Evolutionary conservation across 2,329 filamentous ascomycete genomes (phyloP).

Genomic region (Hypoxylon sp.): DNA sequence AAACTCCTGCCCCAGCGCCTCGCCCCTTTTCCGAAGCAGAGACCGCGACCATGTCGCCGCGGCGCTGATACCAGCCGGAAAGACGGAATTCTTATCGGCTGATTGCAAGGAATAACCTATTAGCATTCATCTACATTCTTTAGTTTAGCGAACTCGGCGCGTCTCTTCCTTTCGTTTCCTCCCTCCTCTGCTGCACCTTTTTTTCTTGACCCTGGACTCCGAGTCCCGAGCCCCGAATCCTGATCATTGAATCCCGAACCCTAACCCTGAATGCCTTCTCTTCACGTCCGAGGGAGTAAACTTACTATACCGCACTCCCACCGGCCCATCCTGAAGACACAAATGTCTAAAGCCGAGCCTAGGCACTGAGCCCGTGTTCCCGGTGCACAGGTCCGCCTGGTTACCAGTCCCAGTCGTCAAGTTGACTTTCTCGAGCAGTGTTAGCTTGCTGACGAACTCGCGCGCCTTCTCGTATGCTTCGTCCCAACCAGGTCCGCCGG

Average conservation of each 20-base stretch:
- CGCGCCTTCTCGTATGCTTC: slow-evolving; percentile 75
- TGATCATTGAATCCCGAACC: no score
- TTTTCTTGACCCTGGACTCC: no score
- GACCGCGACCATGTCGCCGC: slow-evolving; percentile 80
- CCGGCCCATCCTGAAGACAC: slow-evolving; percentile 79
- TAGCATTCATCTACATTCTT: slow-evolving; percentile 1
- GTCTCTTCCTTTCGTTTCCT: not conserved
- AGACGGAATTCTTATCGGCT: slow-evolving; percentile 76
- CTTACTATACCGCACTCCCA: slow-evolving; percentile 72
- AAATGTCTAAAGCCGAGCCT: slow-evolving; percentile 70
- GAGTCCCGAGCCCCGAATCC: no score
- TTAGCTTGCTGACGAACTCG: slow-evolving; percentile 76
- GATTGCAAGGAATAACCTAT: not conserved
- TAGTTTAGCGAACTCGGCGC: not conserved
- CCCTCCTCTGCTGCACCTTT: no score
- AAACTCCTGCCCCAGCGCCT: slow-evolving; percentile 80
- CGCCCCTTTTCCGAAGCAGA: slow-evolving; percentile 75
- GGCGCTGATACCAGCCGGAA: slow-evolving; percentile 78
- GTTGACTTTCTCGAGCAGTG: slow-evolving; percentile 81
- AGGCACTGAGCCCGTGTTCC: slow-evolving; percentile 63
- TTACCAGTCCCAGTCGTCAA: slow-evolving; percentile 79
- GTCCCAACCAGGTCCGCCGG: slow-evolving; percentile 63
- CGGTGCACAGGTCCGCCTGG: slow-evolving; percentile 56
- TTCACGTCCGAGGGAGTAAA: not conserved
- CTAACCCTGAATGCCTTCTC: no score